Percentiles rank a stretch among this genome's conserved stretches.
phyloP scores from a whole-genome alignment of 176 grass and related monocot species.

The Aegilops longissima region DNA sequence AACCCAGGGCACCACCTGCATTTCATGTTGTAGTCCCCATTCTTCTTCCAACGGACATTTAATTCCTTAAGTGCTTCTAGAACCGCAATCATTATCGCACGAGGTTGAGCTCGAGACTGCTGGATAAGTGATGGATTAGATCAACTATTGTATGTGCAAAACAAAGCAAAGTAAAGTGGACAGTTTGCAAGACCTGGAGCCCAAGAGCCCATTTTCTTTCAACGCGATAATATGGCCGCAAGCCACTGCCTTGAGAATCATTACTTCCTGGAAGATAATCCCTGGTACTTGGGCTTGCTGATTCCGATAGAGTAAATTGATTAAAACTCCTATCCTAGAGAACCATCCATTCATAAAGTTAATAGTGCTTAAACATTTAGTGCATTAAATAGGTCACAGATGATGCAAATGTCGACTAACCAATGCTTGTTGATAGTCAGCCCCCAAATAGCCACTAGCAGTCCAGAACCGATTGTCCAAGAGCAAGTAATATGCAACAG shows the following conservation, averaged over 20 bases:
- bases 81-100: conserved; percentile 85
- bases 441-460: conserved; percentile 81
- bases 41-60: conserved; percentile 91
- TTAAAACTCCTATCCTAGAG: conserved; percentile 41
- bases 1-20: conserved; percentile 57
- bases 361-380: conserved; percentile 1
- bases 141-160: conserved; percentile 13
- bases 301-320: conserved; percentile 21
- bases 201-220: conserved; percentile 99
- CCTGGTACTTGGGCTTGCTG: conserved; percentile 28
- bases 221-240: conserved; percentile 43
- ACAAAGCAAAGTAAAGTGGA: conserved; percentile 21
- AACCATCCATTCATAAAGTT: conserved; percentile 22
- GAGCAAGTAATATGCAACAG: conserved; percentile 93
- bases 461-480: conserved; percentile 86
- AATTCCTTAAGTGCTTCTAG: conserved; percentile 87
- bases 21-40: conserved; percentile 95
- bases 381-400: neutral
- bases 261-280: conserved; percentile 46
- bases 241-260: conserved; percentile 53
- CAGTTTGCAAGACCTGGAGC: conserved; percentile 64
- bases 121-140: conserved; percentile 31
- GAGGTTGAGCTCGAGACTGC: conserved; percentile 83
- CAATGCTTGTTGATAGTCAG: conserved; percentile 67
- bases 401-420: conserved; percentile 44